Conservation (phyloP, 306 rosid genomes). For the Malus asiatica region DNA sequence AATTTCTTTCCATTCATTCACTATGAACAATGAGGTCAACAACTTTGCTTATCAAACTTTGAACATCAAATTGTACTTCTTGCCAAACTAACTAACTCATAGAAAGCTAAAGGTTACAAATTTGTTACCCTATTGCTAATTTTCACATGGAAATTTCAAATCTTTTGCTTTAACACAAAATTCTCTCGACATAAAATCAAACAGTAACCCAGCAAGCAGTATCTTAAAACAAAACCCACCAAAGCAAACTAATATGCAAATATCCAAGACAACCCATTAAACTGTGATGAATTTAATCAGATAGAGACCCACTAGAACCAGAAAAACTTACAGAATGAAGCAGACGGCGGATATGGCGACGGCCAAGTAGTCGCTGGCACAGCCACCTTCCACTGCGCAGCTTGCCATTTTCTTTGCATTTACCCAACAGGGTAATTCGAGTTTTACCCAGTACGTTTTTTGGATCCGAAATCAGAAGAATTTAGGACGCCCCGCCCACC, state of each 20-base stretch:
- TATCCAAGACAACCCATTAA: not conserved
- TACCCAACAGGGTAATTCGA: not conserved
- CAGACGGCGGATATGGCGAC: conserved; percentile 45
- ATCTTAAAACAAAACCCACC: not conserved
- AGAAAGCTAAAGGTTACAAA: not conserved
- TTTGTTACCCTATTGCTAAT: not conserved
- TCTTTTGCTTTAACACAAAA: not conserved
- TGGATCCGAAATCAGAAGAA: conserved; percentile 5
- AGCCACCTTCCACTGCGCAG: conserved; percentile 79
- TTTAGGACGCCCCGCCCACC: not conserved
- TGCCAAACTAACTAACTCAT: not conserved
- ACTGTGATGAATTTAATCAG: not conserved
- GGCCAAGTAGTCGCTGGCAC: conserved; percentile 75
- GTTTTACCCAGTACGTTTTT: not conserved
- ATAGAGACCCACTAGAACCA: not conserved
- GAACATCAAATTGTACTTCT: not conserved
- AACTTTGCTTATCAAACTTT: not conserved
- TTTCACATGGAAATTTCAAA: not conserved
- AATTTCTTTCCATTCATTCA: not conserved
- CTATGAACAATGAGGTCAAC: not conserved
- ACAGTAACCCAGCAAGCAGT: conserved; percentile 5
- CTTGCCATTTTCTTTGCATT: conserved; percentile 41
- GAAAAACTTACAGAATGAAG: conserved; percentile 46
- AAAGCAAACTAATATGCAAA: not conserved
- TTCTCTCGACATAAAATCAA: conserved; percentile 17